These are phyloP conservation scores for Lachnellula cervina DNA, from an alignment of 2,329 filamentous ascomycete species.

Conservation along the genomic window DNA sequence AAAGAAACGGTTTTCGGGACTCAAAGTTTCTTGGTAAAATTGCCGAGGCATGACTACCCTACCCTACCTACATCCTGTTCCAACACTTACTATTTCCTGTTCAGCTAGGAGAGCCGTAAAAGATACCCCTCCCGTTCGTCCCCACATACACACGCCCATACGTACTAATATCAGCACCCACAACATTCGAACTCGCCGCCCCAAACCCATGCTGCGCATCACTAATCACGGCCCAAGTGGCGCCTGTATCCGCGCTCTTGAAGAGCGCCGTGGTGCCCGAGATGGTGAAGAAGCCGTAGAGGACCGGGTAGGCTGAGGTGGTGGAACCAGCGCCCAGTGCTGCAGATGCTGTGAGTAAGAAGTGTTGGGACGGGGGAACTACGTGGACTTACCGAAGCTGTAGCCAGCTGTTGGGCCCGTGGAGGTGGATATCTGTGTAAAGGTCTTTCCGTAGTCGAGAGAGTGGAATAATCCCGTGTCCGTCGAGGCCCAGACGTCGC, in stretches of 20 bases:
- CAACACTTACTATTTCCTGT: too few relatives aligned
- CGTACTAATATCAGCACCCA: conserved; percentile 26
- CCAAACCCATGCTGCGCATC: conserved; percentile 29
- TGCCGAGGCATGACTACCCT: too few relatives aligned
- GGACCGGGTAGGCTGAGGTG: conserved; percentile 18
- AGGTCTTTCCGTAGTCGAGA: conserved; percentile 45
- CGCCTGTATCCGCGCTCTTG: conserved; percentile 27
- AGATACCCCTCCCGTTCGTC: conserved; percentile 32
- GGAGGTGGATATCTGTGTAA: conserved; percentile 33
- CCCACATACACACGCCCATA: conserved; percentile 30
- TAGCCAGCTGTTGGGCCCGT: conserved; percentile 6
- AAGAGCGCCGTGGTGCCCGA: conserved; percentile 23
- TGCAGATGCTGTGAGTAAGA: conserved; percentile 2
- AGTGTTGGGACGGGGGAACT: background rate
- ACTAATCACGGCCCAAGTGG: conserved; percentile 28
- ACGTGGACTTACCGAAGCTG: conserved; percentile 3
- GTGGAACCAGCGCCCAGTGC: conserved; percentile 24
- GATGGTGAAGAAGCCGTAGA: conserved; percentile 29
- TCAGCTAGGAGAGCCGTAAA: conserved; percentile 24
- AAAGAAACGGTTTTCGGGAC: background rate
- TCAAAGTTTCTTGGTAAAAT: background rate
- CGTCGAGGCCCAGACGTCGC: conserved; percentile 56
- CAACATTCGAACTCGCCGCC: conserved; percentile 21
- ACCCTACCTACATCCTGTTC: background rate
- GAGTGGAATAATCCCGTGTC: conserved; percentile 50